phyloP scores from a whole-genome alignment of 148 eudicot species.

The Polygonum aviculare region DNA sequence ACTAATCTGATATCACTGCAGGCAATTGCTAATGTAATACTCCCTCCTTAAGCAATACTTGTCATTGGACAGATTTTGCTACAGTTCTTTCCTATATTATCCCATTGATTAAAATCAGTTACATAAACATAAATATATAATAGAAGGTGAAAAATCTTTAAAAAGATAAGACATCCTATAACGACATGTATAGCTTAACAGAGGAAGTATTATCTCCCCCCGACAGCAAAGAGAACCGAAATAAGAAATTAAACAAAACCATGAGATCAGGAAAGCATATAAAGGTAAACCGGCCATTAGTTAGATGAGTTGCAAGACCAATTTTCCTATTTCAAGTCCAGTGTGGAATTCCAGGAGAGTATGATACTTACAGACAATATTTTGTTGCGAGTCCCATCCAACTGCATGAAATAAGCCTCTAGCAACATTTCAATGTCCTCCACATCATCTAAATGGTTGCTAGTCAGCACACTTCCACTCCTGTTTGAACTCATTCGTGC shows the following conservation, averaged over 20 bases:
- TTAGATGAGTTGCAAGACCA: not conserved
- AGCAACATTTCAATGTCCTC: slow-evolving; percentile 96
- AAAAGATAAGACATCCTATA: too few species aligned
- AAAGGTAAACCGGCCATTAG: not conserved
- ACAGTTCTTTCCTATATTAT: too few species aligned
- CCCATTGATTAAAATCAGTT: too few species aligned
- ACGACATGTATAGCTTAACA: too few species aligned
- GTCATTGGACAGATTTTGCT: too few species aligned
- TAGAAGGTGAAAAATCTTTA: too few species aligned
- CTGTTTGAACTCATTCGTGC: slow-evolving; percentile 55
- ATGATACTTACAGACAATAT: slow-evolving; percentile 71
- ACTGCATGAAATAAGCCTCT: slow-evolving; percentile 94
- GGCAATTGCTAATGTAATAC: not conserved
- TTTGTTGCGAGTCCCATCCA: slow-evolving; percentile 91
- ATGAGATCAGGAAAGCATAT: not conserved
- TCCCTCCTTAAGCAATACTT: too few species aligned
- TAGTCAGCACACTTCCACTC: slow-evolving; percentile 66
- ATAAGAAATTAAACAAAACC: not conserved
- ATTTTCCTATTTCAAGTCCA: not conserved
- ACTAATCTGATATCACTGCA: not conserved
- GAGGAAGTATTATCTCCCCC: not conserved
- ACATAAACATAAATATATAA: too few species aligned
- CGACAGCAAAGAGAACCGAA: not conserved
- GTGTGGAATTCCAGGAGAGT: not conserved
- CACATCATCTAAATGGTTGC: slow-evolving; percentile 53